Evolutionary conservation across 495 filamentous ascomycete species (phyloP), one percentile per base, ranked within the genome.

Genomic region (Platismatia glauca): DNA sequence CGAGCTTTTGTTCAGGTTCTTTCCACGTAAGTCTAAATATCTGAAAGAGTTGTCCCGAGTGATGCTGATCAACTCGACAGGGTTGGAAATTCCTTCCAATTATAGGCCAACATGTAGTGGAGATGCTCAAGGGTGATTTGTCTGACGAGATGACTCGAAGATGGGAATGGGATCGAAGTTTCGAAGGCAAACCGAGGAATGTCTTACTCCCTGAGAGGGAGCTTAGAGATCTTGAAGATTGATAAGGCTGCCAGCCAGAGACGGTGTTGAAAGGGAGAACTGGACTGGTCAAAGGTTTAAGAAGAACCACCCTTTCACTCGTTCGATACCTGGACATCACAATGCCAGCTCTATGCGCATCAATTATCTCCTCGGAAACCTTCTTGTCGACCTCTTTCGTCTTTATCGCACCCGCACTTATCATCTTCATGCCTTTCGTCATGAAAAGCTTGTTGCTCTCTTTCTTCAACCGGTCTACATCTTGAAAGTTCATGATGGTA

Each of bases 61-160:
- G 46, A 34, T 35, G 29, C 41, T 43, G 9, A 27, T 76, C 76
- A 12, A 78, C 76, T 64, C 80, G 79, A 16, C 4, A 61, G 59
- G 78, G 76, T 34, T 86, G 74, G 72, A 86, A 86, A 68, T 86
- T 86, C 72, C 73, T 85, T 60, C 82, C 84, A 0, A 78, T 80
- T 16, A 73, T 86, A 46, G 84, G 84, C 20, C 75, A 80, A 33
- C 84, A 86, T 65, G 78, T 86, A 37, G 74, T 78, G 1, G 69
- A 80, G 52, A 79, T 84, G 81, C 69, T 86, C 12, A 72, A 80
- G 24, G 79, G 76, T 5, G 53, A 62, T 8, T 12, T 62, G 12
- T 4, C 27, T 22, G 60, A 57, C 2, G 60, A 62, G 37, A 52
- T 55, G 60, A 27, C 22, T 33, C 24, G 15, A 22, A 57, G 60